phyloP scores from a whole-genome alignment of 371 early-diverging fungal species.

The Cokeromyces recurvatus region DNA sequence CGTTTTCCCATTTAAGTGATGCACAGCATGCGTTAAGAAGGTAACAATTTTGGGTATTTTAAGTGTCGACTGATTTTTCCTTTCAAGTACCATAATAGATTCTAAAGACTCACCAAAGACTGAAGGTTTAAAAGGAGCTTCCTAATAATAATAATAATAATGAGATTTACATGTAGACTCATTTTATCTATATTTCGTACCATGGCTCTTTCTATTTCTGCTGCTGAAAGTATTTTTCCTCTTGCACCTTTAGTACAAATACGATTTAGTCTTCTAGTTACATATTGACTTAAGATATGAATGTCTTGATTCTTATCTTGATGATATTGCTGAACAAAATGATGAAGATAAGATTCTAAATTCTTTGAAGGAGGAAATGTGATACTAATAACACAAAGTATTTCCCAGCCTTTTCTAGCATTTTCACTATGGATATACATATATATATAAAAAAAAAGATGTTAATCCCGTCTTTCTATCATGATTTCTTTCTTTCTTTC shows the following conservation, averaged over 20 bases:
- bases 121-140: constrained; percentile 83
- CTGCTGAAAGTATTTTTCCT: constrained; percentile 68
- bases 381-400: constrained; percentile 72
- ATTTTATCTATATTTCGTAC: constrained; percentile 22
- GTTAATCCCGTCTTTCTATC: too few relatives aligned
- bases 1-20: constrained; percentile 67
- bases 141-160: constrained; percentile 15
- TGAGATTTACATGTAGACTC: too few relatives aligned
- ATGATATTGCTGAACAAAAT: constrained; percentile 71
- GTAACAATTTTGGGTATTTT: constrained; percentile 77
- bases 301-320: constrained; percentile 40
- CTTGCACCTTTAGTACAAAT: constrained; percentile 80
- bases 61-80: constrained; percentile 1
- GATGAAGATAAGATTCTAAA: constrained; percentile 75
- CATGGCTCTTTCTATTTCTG: constrained; percentile 83
- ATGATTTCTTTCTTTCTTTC: too few relatives aligned
- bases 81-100: constrained; percentile 71
- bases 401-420: constrained; percentile 81
- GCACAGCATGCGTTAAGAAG: constrained; percentile 75
- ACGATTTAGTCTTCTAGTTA: constrained; percentile 57
- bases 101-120: constrained; percentile 90
- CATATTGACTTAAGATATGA: constrained; percentile 55
- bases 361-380: constrained; percentile 92
- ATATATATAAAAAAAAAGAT: too few relatives aligned
- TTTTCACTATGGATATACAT: constrained; percentile 62